Base-by-base conservation (phyloP, 2,329 filamentous ascomycete genomes). In the Aureobasidium uvarum region DNA sequence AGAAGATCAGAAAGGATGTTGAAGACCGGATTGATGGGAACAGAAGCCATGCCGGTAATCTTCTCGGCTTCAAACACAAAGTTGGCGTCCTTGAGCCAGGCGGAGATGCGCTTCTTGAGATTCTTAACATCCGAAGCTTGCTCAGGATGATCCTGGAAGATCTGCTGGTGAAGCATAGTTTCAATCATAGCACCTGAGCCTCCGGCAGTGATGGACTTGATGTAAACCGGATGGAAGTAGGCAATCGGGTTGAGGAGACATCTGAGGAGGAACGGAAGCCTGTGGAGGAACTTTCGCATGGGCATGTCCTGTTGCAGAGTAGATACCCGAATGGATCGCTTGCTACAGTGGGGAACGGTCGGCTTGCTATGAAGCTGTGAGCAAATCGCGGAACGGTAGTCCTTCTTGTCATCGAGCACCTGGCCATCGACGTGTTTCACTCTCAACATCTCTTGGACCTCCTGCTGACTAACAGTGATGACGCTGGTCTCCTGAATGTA, bases 71-170 rank as follows among this genome's bases (percentile, higher is more conserved):
- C 75, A 5, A 84, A 71, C n/a, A 78, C 79, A 68, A 84, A 84
- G 66, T 83, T 84, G 16, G 82, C 82, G 54, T 83, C 79, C 1
- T 79, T 74, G 16, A 84, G 78, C 81, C 82, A 85, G 6, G 75
- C 71, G 1, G 79, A 79, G 58, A 85, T 78, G 18, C 79, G 76
- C 4, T 74, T 72, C 70, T 82, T 78, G 0, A 85, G 75, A 31
- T 76, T 74, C 58, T 78, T 74, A 52, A 84, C 76, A 62, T 82
- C 79, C 3, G 74, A 72, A 63, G 80, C 78, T 48, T 77, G 72
- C 5, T 76, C 74, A 3, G 77, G 74, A 68, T 83, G 80, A 50
- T 80, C 75, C 67, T 81, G 79, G 75, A 85, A 84, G 18, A 85
- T 72, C 23, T 83, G 76, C 38, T 80, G 70, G 41, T 79, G 74